Evolutionary conservation across 2,329 filamentous ascomycete genomes (phyloP).

Genomic region (Phialocephala subalpina): DNA sequence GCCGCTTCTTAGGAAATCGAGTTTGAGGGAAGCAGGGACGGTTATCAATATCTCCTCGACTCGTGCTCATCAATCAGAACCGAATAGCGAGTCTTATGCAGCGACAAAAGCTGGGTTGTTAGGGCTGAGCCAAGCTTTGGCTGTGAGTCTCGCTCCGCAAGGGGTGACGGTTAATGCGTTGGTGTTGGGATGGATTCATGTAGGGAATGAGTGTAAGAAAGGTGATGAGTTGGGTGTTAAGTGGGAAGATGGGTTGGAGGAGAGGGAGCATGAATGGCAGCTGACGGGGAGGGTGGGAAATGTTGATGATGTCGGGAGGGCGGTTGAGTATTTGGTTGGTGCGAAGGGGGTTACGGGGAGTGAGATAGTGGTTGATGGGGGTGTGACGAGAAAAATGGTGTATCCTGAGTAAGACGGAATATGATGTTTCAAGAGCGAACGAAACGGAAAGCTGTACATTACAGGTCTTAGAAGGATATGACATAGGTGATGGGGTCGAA

Average conservation of each 20-base stretch:
- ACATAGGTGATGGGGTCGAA: too few species aligned
- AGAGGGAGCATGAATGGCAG: conserved; percentile 10
- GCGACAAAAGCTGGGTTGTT: neutral
- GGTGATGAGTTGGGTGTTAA: conserved; percentile 7
- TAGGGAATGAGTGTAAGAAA: conserved; percentile 11
- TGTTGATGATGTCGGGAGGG: conserved; percentile 4
- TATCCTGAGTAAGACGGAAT: neutral
- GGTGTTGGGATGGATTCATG: conserved; percentile 10
- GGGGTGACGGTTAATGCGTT: neutral
- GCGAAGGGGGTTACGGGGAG: conserved; percentile 2
- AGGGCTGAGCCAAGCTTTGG: neutral
- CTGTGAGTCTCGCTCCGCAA: neutral
- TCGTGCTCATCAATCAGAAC: neutral
- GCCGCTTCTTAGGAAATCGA: neutral
- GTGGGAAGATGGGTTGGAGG: conserved; percentile 12
- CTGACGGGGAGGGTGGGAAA: conserved; percentile 4
- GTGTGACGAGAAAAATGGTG: conserved; percentile 12
- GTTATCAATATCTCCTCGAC: conserved; percentile 9
- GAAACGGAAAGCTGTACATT: too few species aligned
- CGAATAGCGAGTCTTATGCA: conserved; percentile 4
- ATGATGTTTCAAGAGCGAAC: too few species aligned
- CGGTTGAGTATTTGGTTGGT: conserved; percentile 9
- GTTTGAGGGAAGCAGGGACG: neutral
- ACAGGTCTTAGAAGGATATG: too few species aligned
- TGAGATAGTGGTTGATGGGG: conserved; percentile 10